Conservation (phyloP, 768 basidiomycete genomes). For the Chlorophyllum brunneum region DNA sequence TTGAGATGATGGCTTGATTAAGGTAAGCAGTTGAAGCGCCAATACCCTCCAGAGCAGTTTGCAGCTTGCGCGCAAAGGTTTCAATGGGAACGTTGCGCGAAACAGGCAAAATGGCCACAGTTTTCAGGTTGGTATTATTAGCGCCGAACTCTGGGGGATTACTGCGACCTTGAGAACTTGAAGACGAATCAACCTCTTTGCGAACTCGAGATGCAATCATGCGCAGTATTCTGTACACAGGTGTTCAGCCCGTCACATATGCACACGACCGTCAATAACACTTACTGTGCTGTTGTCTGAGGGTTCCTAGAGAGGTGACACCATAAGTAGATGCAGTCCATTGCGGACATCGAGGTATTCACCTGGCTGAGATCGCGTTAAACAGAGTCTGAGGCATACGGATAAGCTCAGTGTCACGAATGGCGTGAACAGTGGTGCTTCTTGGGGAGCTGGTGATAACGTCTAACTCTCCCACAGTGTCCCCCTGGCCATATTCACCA, state of each 20-base stretch:
- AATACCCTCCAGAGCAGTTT: constrained; percentile 83
- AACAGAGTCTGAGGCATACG: constrained; percentile 96
- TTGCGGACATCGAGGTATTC: constrained; percentile 22
- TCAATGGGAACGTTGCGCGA: constrained; percentile 87
- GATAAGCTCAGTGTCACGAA: constrained; percentile 95
- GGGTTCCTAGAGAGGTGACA: constrained; percentile 55
- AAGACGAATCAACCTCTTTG: constrained; percentile 69
- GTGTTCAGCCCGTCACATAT: background rate
- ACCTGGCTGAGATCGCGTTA: constrained; percentile 93
- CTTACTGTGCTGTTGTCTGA: constrained; percentile 79
- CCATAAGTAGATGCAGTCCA: background rate
- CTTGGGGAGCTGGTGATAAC: constrained; percentile 90
- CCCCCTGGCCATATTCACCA: constrained; percentile 95
- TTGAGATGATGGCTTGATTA: constrained; percentile 90
- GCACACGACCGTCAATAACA: constrained; percentile 9
- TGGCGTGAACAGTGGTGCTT: constrained; percentile 91
- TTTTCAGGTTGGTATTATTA: constrained; percentile 87
- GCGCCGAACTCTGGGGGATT: constrained; percentile 59
- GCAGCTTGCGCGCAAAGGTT: constrained; percentile 85
- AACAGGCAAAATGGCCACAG: constrained; percentile 87
- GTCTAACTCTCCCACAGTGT: constrained; percentile 95
- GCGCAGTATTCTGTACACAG: constrained; percentile 55
- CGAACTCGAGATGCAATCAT: constrained; percentile 93
- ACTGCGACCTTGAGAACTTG: constrained; percentile 46
- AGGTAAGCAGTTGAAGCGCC: constrained; percentile 93